Conservation (phyloP, 2,329 filamentous ascomycete species). For the Pseudocercospora eumusae region DNA sequence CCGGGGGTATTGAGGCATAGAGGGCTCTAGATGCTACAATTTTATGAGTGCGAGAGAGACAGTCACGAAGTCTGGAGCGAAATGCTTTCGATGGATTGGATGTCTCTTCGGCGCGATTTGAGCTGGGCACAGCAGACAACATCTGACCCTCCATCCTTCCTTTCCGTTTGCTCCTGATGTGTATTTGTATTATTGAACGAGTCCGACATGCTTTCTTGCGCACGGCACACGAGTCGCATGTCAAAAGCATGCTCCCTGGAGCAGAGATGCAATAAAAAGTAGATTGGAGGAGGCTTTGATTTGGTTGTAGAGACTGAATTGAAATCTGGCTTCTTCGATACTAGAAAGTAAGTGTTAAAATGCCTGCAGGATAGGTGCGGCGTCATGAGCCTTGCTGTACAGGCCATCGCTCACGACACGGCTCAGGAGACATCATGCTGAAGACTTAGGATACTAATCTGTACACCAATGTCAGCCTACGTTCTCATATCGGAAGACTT, state of each 20-base stretch:
- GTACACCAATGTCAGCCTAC: background rate
- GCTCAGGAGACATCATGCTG: no score
- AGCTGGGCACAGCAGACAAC: background rate
- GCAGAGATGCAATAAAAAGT: no score
- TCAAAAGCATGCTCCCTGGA: background rate
- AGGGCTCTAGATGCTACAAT: background rate
- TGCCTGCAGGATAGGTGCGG: no score
- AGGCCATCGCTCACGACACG: no score
- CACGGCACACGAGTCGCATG: background rate
- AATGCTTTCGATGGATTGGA: background rate
- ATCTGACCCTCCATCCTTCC: background rate
- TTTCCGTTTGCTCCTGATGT: background rate
- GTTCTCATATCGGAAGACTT: no score
- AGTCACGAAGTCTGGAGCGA: background rate
- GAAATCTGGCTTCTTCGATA: no score
- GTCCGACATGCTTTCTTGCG: background rate
- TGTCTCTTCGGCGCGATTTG: background rate
- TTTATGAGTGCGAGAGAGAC: background rate
- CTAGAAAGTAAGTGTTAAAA: no score
- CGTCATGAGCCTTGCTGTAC: no score
- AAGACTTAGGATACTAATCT: no score
- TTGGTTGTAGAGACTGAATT: no score
- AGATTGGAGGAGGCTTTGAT: no score
- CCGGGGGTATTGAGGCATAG: background rate
- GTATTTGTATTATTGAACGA: background rate